Evolutionary conservation across 2,329 filamentous ascomycete species (phyloP).

Genomic region (Fusarium buharicum): DNA sequence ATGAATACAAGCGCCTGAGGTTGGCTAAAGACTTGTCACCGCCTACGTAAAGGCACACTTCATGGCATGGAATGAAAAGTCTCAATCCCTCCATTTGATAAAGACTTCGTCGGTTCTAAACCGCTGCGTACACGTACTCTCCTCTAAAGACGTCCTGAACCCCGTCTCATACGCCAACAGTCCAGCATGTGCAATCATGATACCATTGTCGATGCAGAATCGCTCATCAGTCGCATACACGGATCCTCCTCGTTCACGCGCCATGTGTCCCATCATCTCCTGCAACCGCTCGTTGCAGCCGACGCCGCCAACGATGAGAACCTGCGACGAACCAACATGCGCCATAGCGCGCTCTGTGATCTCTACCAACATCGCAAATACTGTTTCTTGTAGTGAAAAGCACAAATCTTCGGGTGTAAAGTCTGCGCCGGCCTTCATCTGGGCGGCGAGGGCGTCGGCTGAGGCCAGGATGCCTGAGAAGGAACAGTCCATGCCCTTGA

Average conservation of each 20-base stretch:
- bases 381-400: conserved; percentile 93
- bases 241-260: conserved; percentile 83
- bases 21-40: not conserved
- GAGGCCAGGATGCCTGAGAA: conserved; percentile 91
- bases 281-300: conserved; percentile 95
- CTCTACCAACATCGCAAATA: conserved; percentile 97
- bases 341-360: conserved; percentile 99
- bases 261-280: conserved; percentile 99
- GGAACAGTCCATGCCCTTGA: conserved; percentile 98
- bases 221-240: conserved; percentile 96
- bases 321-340: conserved; percentile 89
- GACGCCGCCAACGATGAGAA: conserved; percentile 94
- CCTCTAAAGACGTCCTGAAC: conserved; percentile 77
- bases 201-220: conserved; percentile 99
- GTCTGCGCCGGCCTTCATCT: conserved; percentile 64
- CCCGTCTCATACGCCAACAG: conserved; percentile 86
- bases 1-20: conserved; percentile 1
- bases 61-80: not conserved
- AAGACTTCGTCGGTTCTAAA: conserved; percentile 86
- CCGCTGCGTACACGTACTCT: conserved; percentile 85
- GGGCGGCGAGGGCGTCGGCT: conserved; percentile 81
- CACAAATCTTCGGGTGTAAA: conserved; percentile 88
- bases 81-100: conserved; percentile 78
- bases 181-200: conserved; percentile 99
- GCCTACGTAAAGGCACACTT: conserved; percentile 5